These are phyloP conservation scores for Trifolium dubium DNA, from an alignment of 306 rosid species.

Conservation along the genomic window DNA sequence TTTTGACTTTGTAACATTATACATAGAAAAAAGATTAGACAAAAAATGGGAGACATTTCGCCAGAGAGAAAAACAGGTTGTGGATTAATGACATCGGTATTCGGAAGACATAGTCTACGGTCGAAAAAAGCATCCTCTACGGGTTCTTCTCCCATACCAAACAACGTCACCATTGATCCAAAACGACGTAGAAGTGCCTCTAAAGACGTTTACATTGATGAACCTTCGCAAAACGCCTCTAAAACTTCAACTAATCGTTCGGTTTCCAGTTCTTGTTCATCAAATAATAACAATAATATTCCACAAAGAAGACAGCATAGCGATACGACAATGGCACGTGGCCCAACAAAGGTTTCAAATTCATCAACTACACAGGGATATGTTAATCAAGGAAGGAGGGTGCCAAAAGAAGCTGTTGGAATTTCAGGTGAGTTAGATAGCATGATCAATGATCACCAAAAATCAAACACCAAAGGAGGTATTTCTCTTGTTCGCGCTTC, in stretches of 20 bases:
- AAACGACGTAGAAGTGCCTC: constrained; percentile 54
- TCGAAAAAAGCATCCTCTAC: constrained; percentile 47
- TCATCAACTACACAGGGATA: constrained; percentile 49
- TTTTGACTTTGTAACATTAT: not conserved
- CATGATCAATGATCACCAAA: constrained; percentile 75
- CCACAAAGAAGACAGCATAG: constrained; percentile 30
- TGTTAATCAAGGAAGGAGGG: constrained; percentile 67
- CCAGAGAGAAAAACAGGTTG: constrained; percentile 69
- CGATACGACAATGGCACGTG: constrained; percentile 20
- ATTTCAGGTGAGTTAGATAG: constrained; percentile 87
- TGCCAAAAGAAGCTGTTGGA: constrained; percentile 71
- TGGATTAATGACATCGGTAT: constrained; percentile 68
- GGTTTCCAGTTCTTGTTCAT: constrained; percentile 7
- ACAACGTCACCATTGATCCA: constrained; percentile 41
- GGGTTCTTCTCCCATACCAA: constrained; percentile 34
- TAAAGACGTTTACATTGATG: constrained; percentile 31
- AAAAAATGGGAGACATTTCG: constrained; percentile 65
- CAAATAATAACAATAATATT: constrained; percentile 21
- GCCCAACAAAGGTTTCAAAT: not conserved
- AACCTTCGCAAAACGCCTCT: not conserved
- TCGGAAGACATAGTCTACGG: constrained; percentile 55
- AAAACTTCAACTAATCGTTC: constrained; percentile 20
- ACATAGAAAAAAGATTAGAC: not conserved
- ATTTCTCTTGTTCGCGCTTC: constrained; percentile 72
- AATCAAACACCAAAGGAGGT: constrained; percentile 47